Evolutionary conservation across 148 eudicot genomes (phyloP), one percentile per base, ranked within the genome.

Genomic region (Mesembryanthemum crystallinum): DNA sequence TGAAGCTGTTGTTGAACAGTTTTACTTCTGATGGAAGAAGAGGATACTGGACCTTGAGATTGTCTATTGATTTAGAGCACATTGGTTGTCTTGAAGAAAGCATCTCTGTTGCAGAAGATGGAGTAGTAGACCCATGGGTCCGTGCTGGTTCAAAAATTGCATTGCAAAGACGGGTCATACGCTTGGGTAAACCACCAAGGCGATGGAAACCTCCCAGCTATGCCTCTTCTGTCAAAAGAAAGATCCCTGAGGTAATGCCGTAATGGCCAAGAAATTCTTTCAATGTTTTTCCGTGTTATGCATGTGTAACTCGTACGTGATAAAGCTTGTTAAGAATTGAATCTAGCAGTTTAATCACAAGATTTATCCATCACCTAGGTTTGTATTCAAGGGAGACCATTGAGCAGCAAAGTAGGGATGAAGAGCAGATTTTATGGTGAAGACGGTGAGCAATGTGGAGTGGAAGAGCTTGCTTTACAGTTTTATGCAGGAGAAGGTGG

Each of bases 381-480:
- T 71, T 85, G 76, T 73, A 85, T 94, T 74, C 93, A 84, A 82
- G 98, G 97, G 77, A 86, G 97, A 72, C 98, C 98, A 37, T 73
- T 94, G 75, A 88, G 83, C 79, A 77, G 82, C 75, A 82, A 82
- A 73, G 78, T 84, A n/a, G 98, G 98, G 72, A 77, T 55, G 66
- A 94, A 89, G 84, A 94, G 96, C 87, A 82, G 92, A 78, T 92
- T 94, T 82, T 94, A 94, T 82, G 86, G 86, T 69, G 89, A 90
- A 89, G 92, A 94, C 72, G 97, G 89, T 64, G 97, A 90, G 72
- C 98, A 87, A 78, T 92, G 97, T 85, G 98, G 97, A 67, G 98
- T 94, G 25, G 98, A 94, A 84, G 82, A 90, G 83, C 89, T 94
- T 78, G 97, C 98, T 33, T 80, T 92, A 78, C 89, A 94, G 80